Evolutionary conservation across 1,284 basidiomycete genomes (phyloP).

Genomic region (Cutaneotrichosporon cavernicola): DNA sequence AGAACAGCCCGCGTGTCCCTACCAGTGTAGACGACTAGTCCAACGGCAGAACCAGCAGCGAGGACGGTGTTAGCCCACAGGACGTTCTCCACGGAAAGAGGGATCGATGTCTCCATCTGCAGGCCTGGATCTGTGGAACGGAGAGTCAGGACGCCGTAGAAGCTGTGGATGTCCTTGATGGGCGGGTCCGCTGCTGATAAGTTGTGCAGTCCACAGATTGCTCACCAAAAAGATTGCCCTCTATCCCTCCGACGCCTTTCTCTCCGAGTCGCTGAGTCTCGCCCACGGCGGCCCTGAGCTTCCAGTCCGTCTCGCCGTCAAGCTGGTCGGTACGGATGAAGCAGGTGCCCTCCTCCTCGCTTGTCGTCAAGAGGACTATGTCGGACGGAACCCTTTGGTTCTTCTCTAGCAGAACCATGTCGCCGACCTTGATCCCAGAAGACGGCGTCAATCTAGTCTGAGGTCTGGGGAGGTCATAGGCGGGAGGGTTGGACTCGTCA

Average conservation of each 20-base stretch:
- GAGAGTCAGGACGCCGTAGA: conserved; percentile 87
- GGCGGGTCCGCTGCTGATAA: conserved; percentile 74
- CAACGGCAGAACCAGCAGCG: conserved; percentile 89
- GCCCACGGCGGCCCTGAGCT: conserved; percentile 83
- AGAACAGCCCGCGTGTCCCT: conserved; percentile 95
- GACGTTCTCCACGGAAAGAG: conserved; percentile 87
- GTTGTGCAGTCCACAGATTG: neutral
- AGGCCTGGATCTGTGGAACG: conserved; percentile 57
- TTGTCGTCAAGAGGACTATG: conserved; percentile 83
- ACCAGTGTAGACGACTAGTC: conserved; percentile 92
- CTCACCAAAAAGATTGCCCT: conserved; percentile 80
- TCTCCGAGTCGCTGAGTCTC: conserved; percentile 73
- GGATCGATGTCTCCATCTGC: conserved; percentile 65
- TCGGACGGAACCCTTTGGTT: conserved; percentile 97
- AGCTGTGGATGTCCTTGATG: conserved; percentile 94
- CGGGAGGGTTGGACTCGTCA: conserved; percentile 27
- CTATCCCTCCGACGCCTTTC: conserved; percentile 68
- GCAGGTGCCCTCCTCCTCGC: conserved; percentile 77
- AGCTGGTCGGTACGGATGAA: conserved; percentile 98
- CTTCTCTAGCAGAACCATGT: conserved; percentile 90
- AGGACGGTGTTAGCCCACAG: conserved; percentile 98
- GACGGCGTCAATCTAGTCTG: conserved; percentile 72
- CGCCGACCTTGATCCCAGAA: conserved; percentile 83
- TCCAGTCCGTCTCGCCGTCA: conserved; percentile 99
- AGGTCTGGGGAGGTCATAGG: conserved; percentile 32